Conservation (phyloP, 345 rosid genomes). For the Gossypioides kirkii region DNA sequence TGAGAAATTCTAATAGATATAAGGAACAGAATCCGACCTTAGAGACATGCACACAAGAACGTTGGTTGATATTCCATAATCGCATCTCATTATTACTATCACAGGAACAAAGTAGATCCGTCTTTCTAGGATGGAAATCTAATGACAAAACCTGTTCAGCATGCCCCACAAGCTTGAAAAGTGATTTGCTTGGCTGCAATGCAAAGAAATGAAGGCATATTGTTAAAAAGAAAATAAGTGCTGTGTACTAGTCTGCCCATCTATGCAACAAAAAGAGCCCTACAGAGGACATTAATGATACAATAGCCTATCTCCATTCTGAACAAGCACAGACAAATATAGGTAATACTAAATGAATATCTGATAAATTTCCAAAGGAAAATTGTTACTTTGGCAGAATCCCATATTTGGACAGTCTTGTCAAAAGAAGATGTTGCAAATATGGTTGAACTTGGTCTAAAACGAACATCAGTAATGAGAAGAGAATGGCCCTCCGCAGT, state of each 20-base stretch:
- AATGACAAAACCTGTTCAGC: conserved; percentile 26
- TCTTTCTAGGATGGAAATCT: conserved; percentile 31
- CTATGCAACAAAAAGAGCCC: background rate
- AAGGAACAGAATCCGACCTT: conserved; percentile 22
- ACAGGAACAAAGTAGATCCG: conserved; percentile 29
- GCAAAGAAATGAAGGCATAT: background rate
- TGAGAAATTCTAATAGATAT: background rate
- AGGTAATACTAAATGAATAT: background rate
- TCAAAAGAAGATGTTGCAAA: conserved; percentile 36
- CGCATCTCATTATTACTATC: conserved; percentile 29
- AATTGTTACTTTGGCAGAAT: conserved; percentile 25
- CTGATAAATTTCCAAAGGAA: background rate
- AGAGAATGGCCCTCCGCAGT: conserved; percentile 20
- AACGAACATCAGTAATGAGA: conserved; percentile 32
- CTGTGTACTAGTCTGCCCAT: background rate
- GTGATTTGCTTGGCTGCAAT: conserved; percentile 24
- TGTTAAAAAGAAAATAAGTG: background rate
- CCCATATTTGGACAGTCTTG: conserved; percentile 32
- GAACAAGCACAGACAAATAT: background rate
- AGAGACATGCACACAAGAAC: conserved; percentile 11
- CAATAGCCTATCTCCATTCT: background rate
- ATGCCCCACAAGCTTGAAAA: conserved; percentile 25
- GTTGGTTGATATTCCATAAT: conserved; percentile 26
- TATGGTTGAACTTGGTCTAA: conserved; percentile 25
- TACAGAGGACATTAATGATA: background rate